phyloP scores from a whole-genome alignment of 306 rosid species.

The Ormosia emarginata region DNA sequence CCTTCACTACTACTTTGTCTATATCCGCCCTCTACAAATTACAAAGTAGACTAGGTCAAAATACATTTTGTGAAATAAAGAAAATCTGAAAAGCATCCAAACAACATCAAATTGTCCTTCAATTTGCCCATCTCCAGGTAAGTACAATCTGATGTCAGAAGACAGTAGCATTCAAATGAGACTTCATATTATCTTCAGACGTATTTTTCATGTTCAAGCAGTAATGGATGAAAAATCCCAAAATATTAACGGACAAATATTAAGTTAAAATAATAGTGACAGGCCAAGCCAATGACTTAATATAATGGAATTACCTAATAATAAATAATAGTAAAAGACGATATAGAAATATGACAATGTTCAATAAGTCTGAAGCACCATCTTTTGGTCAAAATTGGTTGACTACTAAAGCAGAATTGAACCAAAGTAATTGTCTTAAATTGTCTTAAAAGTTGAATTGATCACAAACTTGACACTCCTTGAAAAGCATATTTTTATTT shows the following conservation, averaged over 20 bases:
- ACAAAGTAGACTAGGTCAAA: slow-evolving; percentile 37
- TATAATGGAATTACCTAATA: not conserved
- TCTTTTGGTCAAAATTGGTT: not conserved
- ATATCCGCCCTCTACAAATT: slow-evolving; percentile 55
- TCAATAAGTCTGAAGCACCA: not conserved
- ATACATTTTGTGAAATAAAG: not conserved
- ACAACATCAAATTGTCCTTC: not conserved
- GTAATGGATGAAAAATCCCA: not conserved
- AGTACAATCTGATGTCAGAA: slow-evolving; percentile 6
- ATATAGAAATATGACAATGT: not conserved
- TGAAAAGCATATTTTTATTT: not conserved
- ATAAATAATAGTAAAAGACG: not conserved
- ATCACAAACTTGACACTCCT: not conserved
- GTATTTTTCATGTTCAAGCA: not conserved
- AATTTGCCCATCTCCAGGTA: not conserved
- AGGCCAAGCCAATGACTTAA: not conserved
- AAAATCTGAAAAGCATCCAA: not conserved
- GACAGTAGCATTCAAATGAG: not conserved
- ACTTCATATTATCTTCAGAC: not conserved
- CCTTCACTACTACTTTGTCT: slow-evolving; percentile 36
- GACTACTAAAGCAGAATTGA: not conserved
- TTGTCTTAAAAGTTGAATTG: not conserved
- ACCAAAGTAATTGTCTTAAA: slow-evolving; percentile 1
- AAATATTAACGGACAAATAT: not conserved
- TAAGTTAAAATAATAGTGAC: not conserved